Evolutionary conservation across 148 eudicot genomes (phyloP).

Genomic region (Polygonum aviculare): DNA sequence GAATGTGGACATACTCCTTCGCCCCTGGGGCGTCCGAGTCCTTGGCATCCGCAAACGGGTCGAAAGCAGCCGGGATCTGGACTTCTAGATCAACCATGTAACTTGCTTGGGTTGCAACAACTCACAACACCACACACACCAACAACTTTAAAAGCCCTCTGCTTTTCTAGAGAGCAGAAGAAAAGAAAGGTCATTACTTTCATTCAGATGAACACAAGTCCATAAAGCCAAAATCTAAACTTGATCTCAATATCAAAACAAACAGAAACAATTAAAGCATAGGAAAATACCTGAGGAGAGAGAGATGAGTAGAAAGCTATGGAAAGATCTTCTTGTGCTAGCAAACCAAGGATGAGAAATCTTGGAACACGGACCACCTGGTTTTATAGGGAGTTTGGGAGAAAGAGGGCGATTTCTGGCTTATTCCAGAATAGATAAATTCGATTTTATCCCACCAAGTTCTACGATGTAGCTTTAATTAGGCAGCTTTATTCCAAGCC

Average conservation of each 20-base stretch:
- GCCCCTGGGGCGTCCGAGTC: slow-evolving; percentile 54
- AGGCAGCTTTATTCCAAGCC: too few species aligned
- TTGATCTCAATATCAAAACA: too few species aligned
- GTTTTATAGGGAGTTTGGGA: background rate
- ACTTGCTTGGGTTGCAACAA: slow-evolving; percentile 12
- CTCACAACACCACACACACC: background rate
- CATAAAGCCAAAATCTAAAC: too few species aligned
- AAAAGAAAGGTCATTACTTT: background rate
- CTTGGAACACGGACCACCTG: background rate
- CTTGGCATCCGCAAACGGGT: slow-evolving; percentile 74
- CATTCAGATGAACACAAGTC: background rate
- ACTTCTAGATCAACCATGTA: slow-evolving; percentile 79
- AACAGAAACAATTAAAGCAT: too few species aligned
- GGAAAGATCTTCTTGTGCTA: background rate
- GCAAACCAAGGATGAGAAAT: background rate
- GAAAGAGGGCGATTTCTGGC: background rate
- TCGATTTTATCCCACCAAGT: too few species aligned
- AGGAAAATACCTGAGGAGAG: background rate
- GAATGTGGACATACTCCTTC: slow-evolving; percentile 73
- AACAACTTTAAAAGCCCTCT: background rate
- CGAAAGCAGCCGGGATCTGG: slow-evolving; percentile 56
- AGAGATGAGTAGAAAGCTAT: background rate
- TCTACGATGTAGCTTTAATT: too few species aligned
- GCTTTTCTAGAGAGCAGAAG: background rate
- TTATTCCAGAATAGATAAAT: background rate